Evolutionary conservation across 805 yeast genomes (phyloP), one percentile per base, ranked within the genome.

Genomic region (Candida ficus): DNA sequence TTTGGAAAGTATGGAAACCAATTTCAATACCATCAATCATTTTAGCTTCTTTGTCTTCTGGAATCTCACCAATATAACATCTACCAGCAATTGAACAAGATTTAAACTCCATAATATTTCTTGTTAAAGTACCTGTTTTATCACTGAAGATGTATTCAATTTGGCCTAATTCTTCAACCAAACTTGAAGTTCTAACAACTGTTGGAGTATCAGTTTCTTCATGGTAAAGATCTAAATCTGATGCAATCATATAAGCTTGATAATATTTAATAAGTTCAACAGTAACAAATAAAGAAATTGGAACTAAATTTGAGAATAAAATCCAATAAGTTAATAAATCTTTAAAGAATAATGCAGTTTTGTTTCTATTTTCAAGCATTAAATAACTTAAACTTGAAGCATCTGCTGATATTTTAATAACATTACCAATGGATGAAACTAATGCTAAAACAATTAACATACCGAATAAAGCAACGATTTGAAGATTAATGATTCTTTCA

Each of bases 81-180:
- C 76, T 77, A 0, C 98, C 99, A 3, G 89, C 97, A 57, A 93
- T 88, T 0, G 96, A 77, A 54, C 96, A 89, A 8, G 93, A 79
- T 59, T 86, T 89, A 65, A 87, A 93, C 62, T 89, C 98, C 99
- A 93, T 93, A 41, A 93, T 83, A 57, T 93, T 93, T 62, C 97
- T 68, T 0, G 99, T 93, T 44, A 93, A 70, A 0, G 99, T 93
- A 23, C 99, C 99, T 0, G 99, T 93, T 59, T 93, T 93, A 62
- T 93, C 99, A 61, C 96, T 86, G 65, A 93, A 93, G 18, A 93
- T 85, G 57, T 89, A 90, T 58, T 91, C 95, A 54, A 93, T 90
- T 61, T 93, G 99, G 21, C 99, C 99, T 48, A 93, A 70, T 54
- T 93, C 99, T 62, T 93, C 99, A 7, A 93, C 99, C 52, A 93